Percentiles rank a stretch among this genome's conserved stretches.
Conservation (phyloP, 768 basidiomycete genomes). For the Lentinula boryana region DNA sequence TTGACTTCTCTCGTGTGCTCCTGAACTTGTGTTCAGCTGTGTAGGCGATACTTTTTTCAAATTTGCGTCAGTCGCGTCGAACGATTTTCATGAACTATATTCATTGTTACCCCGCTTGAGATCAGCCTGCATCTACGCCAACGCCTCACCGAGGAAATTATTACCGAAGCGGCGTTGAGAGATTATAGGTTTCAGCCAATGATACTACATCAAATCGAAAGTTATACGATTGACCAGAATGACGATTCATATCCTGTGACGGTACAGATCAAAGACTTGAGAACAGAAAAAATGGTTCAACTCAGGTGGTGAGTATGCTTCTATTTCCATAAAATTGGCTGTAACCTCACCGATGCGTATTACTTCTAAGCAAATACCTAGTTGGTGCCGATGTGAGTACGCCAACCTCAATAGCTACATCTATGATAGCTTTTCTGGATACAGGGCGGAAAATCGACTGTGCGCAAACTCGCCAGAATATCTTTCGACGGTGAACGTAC, state of each 20-base stretch:
- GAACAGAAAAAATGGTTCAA: neutral
- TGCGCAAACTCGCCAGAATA: constrained; percentile 11
- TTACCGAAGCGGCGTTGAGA: neutral
- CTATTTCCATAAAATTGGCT: neutral
- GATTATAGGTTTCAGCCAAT: neutral
- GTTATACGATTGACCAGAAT: neutral
- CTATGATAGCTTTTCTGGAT: neutral
- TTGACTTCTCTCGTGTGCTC: neutral
- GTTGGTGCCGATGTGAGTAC: constrained; percentile 8
- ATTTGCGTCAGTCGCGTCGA: constrained; percentile 9
- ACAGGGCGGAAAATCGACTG: constrained; percentile 11
- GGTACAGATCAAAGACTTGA: constrained; percentile 6
- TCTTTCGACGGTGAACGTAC: constrained; percentile 8
- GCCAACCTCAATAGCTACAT: neutral
- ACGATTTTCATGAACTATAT: neutral
- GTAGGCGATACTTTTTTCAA: constrained; percentile 10
- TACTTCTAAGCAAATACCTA: constrained; percentile 2
- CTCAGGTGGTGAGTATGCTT: constrained; percentile 1
- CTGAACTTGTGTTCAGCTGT: neutral
- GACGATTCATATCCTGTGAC: constrained; percentile 6
- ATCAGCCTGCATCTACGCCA: constrained; percentile 9
- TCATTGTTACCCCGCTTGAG: neutral
- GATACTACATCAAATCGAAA: neutral
- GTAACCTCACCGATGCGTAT: neutral
- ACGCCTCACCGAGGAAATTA: constrained; percentile 5